These are phyloP conservation scores for Rubia tinctorum DNA, from an alignment of 305 asterid species.

Conservation along the genomic window DNA sequence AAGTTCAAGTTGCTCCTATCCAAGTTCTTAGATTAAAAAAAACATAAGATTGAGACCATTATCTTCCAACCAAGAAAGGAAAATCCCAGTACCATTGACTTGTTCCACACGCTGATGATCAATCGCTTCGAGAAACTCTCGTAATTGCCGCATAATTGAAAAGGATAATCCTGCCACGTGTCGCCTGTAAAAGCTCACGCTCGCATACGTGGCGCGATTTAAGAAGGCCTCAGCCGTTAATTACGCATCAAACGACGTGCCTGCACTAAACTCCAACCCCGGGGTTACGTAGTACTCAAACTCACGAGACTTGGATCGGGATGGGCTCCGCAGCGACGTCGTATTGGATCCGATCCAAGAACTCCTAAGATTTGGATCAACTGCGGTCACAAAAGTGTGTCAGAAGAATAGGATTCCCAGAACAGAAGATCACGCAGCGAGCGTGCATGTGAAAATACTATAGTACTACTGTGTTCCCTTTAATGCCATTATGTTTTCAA, in stretches of 20 bases:
- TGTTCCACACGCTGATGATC: neutral
- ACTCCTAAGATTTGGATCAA: neutral
- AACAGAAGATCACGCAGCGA: neutral
- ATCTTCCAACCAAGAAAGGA: no score
- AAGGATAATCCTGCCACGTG: no score
- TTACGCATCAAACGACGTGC: neutral
- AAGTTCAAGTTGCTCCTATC: no score
- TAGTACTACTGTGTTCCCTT: neutral
- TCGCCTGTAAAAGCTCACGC: no score
- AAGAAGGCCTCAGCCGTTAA: conserved; percentile 7
- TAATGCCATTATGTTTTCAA: neutral
- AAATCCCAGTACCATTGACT: neutral
- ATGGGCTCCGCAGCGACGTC: no score
- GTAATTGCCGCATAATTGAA: neutral
- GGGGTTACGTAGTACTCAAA: no score
- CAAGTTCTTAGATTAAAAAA: no score
- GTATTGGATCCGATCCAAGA: no score
- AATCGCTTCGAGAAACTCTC: neutral
- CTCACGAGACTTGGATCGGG: no score
- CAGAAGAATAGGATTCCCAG: neutral
- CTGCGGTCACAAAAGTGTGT: neutral
- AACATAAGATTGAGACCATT: no score
- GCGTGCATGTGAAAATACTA: neutral
- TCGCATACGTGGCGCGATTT: conserved; percentile 22
- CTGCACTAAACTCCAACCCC: conserved; percentile 32